phyloP scores from a whole-genome alignment of 768 basidiomycete species.

The Amanita subjunquillea region DNA sequence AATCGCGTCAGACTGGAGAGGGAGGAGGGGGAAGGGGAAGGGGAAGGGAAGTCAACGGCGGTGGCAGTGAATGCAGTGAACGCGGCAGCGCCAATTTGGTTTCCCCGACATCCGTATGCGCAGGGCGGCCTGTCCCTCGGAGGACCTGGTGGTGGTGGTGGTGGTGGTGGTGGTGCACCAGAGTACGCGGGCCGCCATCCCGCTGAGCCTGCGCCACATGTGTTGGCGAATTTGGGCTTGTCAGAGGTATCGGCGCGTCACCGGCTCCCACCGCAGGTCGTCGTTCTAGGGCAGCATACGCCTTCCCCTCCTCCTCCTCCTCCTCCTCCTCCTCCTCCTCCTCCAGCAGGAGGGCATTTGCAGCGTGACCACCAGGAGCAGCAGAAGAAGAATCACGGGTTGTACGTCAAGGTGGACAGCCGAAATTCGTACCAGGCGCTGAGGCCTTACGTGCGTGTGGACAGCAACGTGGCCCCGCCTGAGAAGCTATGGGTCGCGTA shows the following conservation, averaged over 20 bases:
- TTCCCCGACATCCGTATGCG: slow-evolving; percentile 39
- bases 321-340: too few relatives aligned
- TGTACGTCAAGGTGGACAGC: slow-evolving; percentile 16
- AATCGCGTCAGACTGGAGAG: slow-evolving; percentile 6
- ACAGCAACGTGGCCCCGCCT: slow-evolving; percentile 28
- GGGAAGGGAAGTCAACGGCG: too few relatives aligned
- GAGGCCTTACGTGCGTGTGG: slow-evolving; percentile 9
- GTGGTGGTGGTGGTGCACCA: slow-evolving; percentile 11
- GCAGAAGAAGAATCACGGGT: background rate
- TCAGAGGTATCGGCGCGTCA: slow-evolving; percentile 22
- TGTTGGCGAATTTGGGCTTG: slow-evolving; percentile 10
- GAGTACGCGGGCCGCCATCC: slow-evolving; percentile 29
- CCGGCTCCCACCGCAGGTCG: slow-evolving; percentile 26
- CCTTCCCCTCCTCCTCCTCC: background rate
- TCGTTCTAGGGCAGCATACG: slow-evolving; percentile 11
- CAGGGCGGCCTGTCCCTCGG: slow-evolving; percentile 23
- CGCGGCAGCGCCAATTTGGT: slow-evolving; percentile 18
- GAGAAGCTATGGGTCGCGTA: slow-evolving; percentile 44
- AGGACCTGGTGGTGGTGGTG: slow-evolving; percentile 5
- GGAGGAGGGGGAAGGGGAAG: too few relatives aligned
- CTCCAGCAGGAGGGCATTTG: too few relatives aligned
- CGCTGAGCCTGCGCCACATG: slow-evolving; percentile 8
- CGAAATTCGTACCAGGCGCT: slow-evolving; percentile 1
- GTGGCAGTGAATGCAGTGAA: slow-evolving; percentile 13
- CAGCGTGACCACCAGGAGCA: too few relatives aligned